These are phyloP conservation scores for Tephrocybe sp. DNA, from an alignment of 768 basidiomycete species.

Conservation along the genomic window DNA sequence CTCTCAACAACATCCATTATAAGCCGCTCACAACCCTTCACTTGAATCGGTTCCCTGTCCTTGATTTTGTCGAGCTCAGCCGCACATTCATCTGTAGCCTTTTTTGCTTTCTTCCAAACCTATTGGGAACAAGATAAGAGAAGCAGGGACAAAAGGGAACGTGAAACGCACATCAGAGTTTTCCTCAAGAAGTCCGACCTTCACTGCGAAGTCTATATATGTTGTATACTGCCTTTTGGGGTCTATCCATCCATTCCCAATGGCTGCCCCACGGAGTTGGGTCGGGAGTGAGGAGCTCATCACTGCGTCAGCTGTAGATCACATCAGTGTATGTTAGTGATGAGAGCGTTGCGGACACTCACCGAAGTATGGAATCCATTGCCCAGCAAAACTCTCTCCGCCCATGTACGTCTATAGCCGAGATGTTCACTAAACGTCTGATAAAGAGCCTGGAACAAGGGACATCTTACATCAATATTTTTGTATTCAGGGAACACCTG, in stretches of 20 bases:
- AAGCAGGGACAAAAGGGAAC: constrained; percentile 3
- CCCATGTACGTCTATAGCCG: constrained; percentile 82
- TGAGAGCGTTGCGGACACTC: constrained; percentile 15
- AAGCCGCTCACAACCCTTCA: constrained; percentile 60
- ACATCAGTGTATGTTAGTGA: not conserved
- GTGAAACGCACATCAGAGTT: constrained; percentile 57
- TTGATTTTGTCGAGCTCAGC: constrained; percentile 41
- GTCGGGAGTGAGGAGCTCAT: constrained; percentile 58
- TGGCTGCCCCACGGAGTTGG: constrained; percentile 77
- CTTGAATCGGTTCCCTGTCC: constrained; percentile 52
- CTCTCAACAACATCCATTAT: constrained; percentile 43
- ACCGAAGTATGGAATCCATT: constrained; percentile 98
- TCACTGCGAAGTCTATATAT: constrained; percentile 83
- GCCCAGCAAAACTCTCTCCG: constrained; percentile 96
- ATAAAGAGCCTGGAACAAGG: not conserved
- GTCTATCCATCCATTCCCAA: constrained; percentile 99
- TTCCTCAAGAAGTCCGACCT: constrained; percentile 74
- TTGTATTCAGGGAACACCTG: constrained; percentile 86
- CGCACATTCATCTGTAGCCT: constrained; percentile 60
- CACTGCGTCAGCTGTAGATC: constrained; percentile 63
- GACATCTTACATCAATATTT: constrained; percentile 70
- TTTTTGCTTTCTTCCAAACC: constrained; percentile 62
- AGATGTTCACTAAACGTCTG: not conserved
- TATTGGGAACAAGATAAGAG: constrained; percentile 26
- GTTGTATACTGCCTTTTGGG: constrained; percentile 84